Evolutionary conservation across 78 protist species (phyloP).

Genomic region (Guillardia theta): DNA sequence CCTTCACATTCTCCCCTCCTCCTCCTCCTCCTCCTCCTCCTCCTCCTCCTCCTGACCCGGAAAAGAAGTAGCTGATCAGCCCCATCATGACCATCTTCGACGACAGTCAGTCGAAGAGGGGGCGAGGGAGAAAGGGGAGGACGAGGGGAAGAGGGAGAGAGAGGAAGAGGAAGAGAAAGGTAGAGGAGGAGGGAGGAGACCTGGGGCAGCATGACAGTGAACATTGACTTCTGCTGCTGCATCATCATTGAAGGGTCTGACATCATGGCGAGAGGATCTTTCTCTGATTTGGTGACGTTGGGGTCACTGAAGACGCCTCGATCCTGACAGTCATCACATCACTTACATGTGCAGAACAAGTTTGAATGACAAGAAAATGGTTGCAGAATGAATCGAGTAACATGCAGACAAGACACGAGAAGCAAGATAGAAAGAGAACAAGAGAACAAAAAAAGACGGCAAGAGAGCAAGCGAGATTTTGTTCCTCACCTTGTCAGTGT

Average conservation of each 20-base stretch:
- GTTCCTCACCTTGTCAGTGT: not conserved
- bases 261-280: not conserved
- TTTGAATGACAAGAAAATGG: too few species aligned
- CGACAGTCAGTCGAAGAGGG: not conserved
- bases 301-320: not conserved
- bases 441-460: too few species aligned
- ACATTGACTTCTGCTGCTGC: conserved; percentile 3
- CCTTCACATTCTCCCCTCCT: too few species aligned
- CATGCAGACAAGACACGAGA: too few species aligned
- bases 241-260: not conserved
- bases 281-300: not conserved
- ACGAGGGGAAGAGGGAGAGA: not conserved
- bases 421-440: too few species aligned
- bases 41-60: too few species aligned
- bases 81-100: conserved; percentile 15
- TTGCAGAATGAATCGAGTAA: too few species aligned
- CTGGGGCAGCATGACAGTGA: not conserved
- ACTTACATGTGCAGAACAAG: not conserved
- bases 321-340: not conserved
- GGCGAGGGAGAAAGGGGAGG: not conserved
- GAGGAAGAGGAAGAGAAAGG: not conserved
- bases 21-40: too few species aligned
- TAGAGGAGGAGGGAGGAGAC: not conserved
- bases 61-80: not conserved
- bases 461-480: not conserved